Percentiles rank a stretch among this genome's conserved stretches.
Conservation (phyloP, 345 rosid genomes). For the Melastoma malabathricum region DNA sequence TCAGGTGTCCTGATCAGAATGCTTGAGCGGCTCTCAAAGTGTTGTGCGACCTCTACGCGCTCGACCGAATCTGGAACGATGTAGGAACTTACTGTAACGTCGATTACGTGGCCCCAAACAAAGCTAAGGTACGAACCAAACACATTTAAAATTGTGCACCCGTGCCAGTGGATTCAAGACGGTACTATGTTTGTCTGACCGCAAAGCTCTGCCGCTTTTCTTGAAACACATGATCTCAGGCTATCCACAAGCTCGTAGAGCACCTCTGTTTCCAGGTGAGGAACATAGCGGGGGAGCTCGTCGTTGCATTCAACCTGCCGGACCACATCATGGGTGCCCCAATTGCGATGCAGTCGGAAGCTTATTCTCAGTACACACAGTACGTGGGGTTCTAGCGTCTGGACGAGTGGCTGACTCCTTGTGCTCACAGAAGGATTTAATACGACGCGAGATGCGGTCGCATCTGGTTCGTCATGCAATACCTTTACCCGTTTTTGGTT, state of each 20-base stretch:
- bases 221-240: conserved; percentile 22
- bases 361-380: conserved; percentile 81
- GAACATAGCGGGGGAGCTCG: conserved; percentile 63
- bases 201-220: too few species aligned
- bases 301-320: conserved; percentile 75
- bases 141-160: not conserved
- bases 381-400: conserved; percentile 50
- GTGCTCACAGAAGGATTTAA: too few species aligned
- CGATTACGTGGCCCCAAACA: conserved; percentile 95
- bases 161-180: not conserved
- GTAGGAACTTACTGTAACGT: conserved; percentile 88
- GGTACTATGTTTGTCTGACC: not conserved
- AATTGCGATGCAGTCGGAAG: conserved; percentile 82
- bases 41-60: conserved; percentile 86
- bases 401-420: too few species aligned
- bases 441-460: too few species aligned
- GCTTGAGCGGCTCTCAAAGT: conserved; percentile 69
- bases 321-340: conserved; percentile 79
- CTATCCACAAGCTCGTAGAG: conserved; percentile 80
- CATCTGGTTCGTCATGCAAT: too few species aligned
- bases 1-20: conserved; percentile 67
- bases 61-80: conserved; percentile 89
- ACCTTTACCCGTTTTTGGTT: too few species aligned
- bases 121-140: conserved; percentile 71
- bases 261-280: conserved; percentile 81